phyloP scores from a whole-genome alignment of 176 grass and related monocot species.

The Avena insularis region DNA sequence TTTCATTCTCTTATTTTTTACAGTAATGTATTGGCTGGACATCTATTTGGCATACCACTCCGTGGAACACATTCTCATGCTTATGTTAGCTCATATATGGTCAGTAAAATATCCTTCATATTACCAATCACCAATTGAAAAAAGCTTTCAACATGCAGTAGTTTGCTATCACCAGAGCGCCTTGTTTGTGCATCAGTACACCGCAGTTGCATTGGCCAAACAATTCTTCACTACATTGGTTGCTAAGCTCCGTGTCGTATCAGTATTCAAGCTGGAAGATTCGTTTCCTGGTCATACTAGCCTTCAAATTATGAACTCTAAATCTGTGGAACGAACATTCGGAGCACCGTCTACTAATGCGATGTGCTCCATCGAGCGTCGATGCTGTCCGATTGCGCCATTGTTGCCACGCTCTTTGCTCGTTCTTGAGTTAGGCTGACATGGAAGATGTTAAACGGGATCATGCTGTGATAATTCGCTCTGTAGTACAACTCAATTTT shows the following conservation, averaged over 20 bases:
- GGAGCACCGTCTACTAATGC: neutral
- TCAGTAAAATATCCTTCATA: conserved; percentile 52
- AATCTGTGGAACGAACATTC: neutral
- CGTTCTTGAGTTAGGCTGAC: neutral
- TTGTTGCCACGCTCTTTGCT: neutral
- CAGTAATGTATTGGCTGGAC: conserved; percentile 96
- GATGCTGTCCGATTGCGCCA: neutral
- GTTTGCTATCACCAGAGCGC: neutral
- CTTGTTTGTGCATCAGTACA: neutral
- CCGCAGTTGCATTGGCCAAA: conserved; percentile 28
- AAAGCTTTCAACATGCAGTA: conserved; percentile 26
- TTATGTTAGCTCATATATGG: conserved; percentile 99
- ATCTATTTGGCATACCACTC: conserved; percentile 94
- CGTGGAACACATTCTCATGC: conserved; percentile 99
- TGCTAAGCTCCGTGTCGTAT: conserved; percentile 27
- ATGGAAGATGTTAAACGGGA: neutral
- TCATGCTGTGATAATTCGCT: too few species aligned
- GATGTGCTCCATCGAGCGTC: neutral
- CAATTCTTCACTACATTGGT: conserved; percentile 18
- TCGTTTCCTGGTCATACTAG: neutral
- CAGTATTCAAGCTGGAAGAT: conserved; percentile 17
- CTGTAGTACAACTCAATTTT: neutral
- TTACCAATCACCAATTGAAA: conserved; percentile 36
- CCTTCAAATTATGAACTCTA: conserved; percentile 11
- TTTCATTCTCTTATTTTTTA: conserved; percentile 48